A percentile compares a stretch with the other conserved stretches of the same genome.
phyloP scores from a whole-genome alignment of 2,329 filamentous ascomycete species.

The Penicillium sp. region DNA sequence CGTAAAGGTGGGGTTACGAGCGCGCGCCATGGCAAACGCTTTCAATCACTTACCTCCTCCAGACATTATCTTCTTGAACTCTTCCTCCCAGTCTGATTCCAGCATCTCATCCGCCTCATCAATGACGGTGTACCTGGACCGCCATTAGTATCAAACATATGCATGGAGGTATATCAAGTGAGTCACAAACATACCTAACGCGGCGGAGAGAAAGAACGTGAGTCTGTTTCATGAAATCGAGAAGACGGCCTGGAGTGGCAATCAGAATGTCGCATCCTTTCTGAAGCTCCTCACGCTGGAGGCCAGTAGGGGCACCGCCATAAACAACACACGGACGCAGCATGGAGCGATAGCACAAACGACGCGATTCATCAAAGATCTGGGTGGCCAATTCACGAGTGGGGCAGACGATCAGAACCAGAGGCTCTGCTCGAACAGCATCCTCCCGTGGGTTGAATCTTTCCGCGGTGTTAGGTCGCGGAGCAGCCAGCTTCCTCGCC shows the following conservation, averaged over 20 bases:
- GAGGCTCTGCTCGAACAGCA: slow-evolving; percentile 72
- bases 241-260: slow-evolving; percentile 80
- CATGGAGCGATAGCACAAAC: slow-evolving; percentile 93
- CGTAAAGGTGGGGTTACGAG: background rate
- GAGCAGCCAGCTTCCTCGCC: slow-evolving; percentile 79
- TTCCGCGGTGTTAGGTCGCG: slow-evolving; percentile 62
- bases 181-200: slow-evolving; percentile 58
- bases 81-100: slow-evolving; percentile 71
- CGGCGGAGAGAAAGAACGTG: slow-evolving; percentile 69
- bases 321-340: slow-evolving; percentile 88
- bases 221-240: slow-evolving; percentile 76
- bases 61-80: slow-evolving; percentile 72
- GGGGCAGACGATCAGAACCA: slow-evolving; percentile 82
- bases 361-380: slow-evolving; percentile 91
- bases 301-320: slow-evolving; percentile 71
- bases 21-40: background rate
- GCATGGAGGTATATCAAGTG: background rate
- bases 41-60: slow-evolving; percentile 67
- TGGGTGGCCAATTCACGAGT: slow-evolving; percentile 89
- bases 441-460: slow-evolving; percentile 55
- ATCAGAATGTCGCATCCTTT: slow-evolving; percentile 89
- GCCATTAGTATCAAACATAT: background rate
- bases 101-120: slow-evolving; percentile 97
- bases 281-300: slow-evolving; percentile 70
- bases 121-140: slow-evolving; percentile 64